Evolutionary conservation across 805 yeast species (phyloP).

Genomic region (Blastobotrys robertii): DNA sequence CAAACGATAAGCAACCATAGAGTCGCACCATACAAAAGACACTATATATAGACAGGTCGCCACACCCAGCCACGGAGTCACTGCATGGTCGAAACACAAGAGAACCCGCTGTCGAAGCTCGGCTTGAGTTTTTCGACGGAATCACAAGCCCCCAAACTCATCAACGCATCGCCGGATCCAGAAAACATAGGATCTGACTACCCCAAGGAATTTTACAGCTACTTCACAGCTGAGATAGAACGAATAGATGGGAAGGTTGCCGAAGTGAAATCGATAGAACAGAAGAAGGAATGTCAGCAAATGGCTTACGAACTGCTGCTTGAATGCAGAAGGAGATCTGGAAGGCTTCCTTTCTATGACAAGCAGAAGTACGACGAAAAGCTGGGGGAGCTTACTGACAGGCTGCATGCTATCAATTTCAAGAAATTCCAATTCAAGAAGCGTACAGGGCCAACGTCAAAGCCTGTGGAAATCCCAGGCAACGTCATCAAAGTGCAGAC

Average conservation of each 20-base stretch:
- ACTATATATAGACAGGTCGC: too few species aligned
- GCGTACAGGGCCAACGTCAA: not conserved
- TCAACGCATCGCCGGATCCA: too few species aligned
- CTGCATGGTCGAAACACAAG: too few species aligned
- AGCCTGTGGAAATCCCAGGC: not conserved
- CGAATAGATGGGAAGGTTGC: constrained; percentile 3
- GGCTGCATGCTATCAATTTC: not conserved
- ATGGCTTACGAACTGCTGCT: constrained; percentile 7
- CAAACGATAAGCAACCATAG: too few species aligned
- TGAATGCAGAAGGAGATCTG: constrained; percentile 9
- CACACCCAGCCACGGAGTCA: too few species aligned
- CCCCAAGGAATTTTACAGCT: constrained; percentile 10
- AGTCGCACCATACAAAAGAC: too few species aligned
- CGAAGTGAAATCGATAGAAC: not conserved
- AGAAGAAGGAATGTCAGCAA: constrained; percentile 4
- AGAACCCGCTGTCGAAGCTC: too few species aligned
- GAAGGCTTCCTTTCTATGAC: constrained; percentile 13
- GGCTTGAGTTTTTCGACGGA: too few species aligned
- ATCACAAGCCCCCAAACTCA: too few species aligned
- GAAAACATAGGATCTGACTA: not conserved
- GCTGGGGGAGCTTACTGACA: constrained; percentile 6
- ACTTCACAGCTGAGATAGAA: constrained; percentile 6
- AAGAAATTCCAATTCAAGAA: constrained; percentile 3
- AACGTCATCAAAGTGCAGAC: not conserved
- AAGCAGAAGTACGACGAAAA: constrained; percentile 11